Conservation (phyloP, 1,284 basidiomycete species). For the Puccinia brachypodii region DNA sequence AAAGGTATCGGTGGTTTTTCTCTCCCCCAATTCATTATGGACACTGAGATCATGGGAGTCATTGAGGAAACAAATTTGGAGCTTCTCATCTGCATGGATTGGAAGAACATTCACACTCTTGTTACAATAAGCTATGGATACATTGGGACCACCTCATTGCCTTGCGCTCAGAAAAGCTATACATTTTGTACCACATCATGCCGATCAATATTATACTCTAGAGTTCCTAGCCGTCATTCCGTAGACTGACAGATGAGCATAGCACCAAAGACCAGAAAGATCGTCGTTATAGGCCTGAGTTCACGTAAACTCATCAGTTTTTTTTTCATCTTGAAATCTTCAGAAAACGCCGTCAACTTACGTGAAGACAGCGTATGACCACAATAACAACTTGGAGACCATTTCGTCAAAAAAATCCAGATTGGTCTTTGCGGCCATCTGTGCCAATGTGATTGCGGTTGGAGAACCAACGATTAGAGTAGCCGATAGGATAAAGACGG, state of each 20-base stretch:
- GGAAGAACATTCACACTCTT: no score
- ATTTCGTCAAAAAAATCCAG: conserved; percentile 30
- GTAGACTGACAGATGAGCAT: conserved; percentile 11
- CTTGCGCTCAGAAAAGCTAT: no score
- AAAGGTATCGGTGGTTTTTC: no score
- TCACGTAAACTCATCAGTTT: background rate
- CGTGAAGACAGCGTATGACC: conserved; percentile 29
- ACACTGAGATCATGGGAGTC: no score
- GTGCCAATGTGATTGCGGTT: conserved; percentile 54
- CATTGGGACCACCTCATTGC: no score
- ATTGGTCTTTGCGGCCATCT: conserved; percentile 49
- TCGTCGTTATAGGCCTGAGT: conserved; percentile 18
- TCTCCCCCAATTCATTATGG: no score
- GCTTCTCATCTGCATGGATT: no score
- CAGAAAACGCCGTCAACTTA: background rate
- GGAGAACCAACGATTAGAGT: conserved; percentile 46
- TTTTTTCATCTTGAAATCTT: background rate
- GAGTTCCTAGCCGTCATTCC: no score
- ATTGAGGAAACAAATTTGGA: no score
- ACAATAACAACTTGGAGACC: conserved; percentile 24
- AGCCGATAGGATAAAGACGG: conserved; percentile 18
- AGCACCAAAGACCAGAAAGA: conserved; percentile 13
- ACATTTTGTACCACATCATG: no score
- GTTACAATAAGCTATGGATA: no score
- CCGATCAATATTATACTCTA: no score